These are phyloP conservation scores for Xylaria hypoxylon DNA, from an alignment of 2,329 filamentous ascomycete species.

Conservation along the genomic window DNA sequence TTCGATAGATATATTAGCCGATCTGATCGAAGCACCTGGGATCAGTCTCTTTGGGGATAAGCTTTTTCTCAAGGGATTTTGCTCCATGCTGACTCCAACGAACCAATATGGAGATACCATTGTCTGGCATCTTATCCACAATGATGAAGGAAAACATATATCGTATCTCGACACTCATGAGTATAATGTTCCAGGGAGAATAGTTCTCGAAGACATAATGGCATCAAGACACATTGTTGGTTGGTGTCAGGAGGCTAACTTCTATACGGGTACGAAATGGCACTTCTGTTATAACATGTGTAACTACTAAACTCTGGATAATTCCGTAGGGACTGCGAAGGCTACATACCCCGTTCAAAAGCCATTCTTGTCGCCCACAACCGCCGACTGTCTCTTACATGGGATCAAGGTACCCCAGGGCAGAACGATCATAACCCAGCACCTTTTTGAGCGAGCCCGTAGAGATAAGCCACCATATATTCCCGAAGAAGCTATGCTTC, in stretches of 20 bases:
- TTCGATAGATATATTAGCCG: not conserved
- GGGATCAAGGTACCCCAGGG: conserved; percentile 2
- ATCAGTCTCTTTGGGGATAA: not conserved
- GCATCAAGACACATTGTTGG: conserved; percentile 4
- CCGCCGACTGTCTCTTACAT: not conserved
- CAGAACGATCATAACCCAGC: not conserved
- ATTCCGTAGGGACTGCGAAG: not conserved
- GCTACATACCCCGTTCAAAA: not conserved
- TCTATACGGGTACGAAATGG: conserved; percentile 9
- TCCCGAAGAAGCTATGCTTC: not conserved
- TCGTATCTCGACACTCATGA: conserved; percentile 3
- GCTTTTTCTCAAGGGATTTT: conserved; percentile 16
- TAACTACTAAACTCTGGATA: not conserved
- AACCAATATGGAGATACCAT: not conserved
- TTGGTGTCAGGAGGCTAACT: conserved; percentile 2
- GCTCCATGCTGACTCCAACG: not conserved
- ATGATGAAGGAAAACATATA: conserved; percentile 8
- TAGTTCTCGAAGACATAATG: not conserved
- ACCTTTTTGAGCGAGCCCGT: not conserved
- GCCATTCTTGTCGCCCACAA: too few species aligned
- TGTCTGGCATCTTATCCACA: conserved; percentile 16
- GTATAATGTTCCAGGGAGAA: too few species aligned
- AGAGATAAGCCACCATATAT: not conserved
- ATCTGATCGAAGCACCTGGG: not conserved
- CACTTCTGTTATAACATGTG: not conserved